A percentile compares a stretch with the other conserved stretches of the same genome.
Conservation (phyloP, 371 early-diverging fungal species). For the Circinella minor region DNA sequence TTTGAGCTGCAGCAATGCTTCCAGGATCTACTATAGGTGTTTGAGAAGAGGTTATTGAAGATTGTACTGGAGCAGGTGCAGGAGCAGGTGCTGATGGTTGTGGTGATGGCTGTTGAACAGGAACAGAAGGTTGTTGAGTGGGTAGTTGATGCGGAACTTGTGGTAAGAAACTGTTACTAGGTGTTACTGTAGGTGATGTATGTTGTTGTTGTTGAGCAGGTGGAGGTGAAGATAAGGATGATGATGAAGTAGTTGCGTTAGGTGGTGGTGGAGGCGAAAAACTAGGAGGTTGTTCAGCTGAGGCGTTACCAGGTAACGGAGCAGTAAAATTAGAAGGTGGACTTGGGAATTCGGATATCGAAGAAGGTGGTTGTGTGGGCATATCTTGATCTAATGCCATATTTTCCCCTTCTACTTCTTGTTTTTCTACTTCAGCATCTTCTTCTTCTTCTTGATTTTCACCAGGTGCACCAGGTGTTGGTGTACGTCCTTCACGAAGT, state of each 20-base stretch:
- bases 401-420: constrained; percentile 18
- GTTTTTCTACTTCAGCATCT: not conserved
- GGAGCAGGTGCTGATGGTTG: constrained; percentile 24
- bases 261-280: constrained; percentile 33
- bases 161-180: constrained; percentile 30
- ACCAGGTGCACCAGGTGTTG: constrained; percentile 69
- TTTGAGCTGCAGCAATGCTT: constrained; percentile 78
- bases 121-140: constrained; percentile 2
- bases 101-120: constrained; percentile 27
- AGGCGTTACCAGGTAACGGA: constrained; percentile 26
- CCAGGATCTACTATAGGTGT: constrained; percentile 51
- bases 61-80: constrained; percentile 20
- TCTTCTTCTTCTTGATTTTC: constrained; percentile 26
- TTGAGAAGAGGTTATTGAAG: constrained; percentile 5
- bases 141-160: constrained; percentile 23
- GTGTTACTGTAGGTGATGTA: constrained; percentile 8
- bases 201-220: not conserved
- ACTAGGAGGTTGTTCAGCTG: constrained; percentile 17
- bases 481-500: constrained; percentile 83
- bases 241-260: constrained; percentile 19
- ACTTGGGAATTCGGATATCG: constrained; percentile 55
- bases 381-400: constrained; percentile 6
- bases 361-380: constrained; percentile 25
- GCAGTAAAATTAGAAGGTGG: constrained; percentile 58
- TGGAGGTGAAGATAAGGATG: constrained; percentile 14